Base-by-base conservation (phyloP, 805 yeast genomes). In the Sugiyamaella chiloensis region DNA sequence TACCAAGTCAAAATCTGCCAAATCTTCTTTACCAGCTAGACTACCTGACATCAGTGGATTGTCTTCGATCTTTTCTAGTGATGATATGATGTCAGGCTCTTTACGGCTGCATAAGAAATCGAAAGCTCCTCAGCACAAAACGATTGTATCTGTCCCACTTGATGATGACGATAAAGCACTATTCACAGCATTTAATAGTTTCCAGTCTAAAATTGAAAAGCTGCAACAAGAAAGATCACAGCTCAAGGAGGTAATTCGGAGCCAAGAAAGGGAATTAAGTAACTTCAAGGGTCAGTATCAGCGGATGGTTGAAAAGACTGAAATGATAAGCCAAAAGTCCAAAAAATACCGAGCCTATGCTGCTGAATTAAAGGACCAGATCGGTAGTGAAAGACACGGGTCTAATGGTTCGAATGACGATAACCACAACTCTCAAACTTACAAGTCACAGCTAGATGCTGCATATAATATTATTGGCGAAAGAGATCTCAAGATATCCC, bases 141-240 rank as follows among this genome's bases (percentile, higher is more conserved):
- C 53, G 7, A 43, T 54, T 19, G 53, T 50, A n/a, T 54, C 57
- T 5, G 57, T 54, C 8, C 57, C 57, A 9, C 24, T 54, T 29
- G 57, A 54, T 26, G 45, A 47, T 19, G 54, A 52, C 20, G 56
- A 54, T 40, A 41, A 44, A 23, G 57, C 56, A 12, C 34, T 52
- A 23, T 44, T 52, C 31, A 30, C 50, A 5, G 57, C 57, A 11
- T 47, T 54, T 20, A 29, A 39, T 6, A 49, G 50, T 32, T 54
- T 54, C 31, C 52, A 50, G 36, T 29, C 42, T 14, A 52, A 50
- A 16, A 45, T 57, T 17, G 46, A 42, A n/a, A 52, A 48, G 31
- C 55, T 59, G 7, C 60, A 59, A 47, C 45, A 43, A 19, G 62
- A 59, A 21, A 59, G 55, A 31, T 7, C 42, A 4, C 49, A 49